Evolutionary conservation across 2,329 filamentous ascomycete species (phyloP).

Genomic region (Bipolaris sorokiniana): DNA sequence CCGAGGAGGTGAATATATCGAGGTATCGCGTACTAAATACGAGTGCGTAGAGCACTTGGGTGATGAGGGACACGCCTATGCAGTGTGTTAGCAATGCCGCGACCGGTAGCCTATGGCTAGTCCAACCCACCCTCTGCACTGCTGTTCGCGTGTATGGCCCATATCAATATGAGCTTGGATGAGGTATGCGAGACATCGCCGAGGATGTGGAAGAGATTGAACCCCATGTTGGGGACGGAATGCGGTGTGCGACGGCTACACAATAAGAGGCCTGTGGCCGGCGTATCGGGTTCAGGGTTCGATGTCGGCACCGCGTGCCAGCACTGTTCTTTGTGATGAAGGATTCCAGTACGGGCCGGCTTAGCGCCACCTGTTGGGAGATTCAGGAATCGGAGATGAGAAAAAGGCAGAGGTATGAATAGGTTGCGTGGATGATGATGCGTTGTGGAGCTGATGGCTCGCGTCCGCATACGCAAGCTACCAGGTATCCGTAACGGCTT

Average conservation of each 20-base stretch:
- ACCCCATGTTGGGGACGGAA: constrained; percentile 33
- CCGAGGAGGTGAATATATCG: constrained; percentile 69
- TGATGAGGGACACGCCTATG: constrained; percentile 85
- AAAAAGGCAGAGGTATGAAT: neutral
- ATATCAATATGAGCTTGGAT: constrained; percentile 90
- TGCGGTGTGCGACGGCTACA: constrained; percentile 26
- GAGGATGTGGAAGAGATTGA: constrained; percentile 71
- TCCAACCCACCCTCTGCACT: constrained; percentile 74
- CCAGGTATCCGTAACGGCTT: constrained; percentile 14
- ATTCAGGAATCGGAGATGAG: neutral
- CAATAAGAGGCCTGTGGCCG: constrained; percentile 30
- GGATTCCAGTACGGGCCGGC: neutral
- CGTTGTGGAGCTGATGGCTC: constrained; percentile 6
- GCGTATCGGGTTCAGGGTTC: constrained; percentile 7
- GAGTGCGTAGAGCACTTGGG: constrained; percentile 81
- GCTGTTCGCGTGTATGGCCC: constrained; percentile 84
- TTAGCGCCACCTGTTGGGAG: neutral
- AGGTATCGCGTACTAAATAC: constrained; percentile 90
- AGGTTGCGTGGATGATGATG: constrained; percentile 9
- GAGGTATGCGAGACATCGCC: constrained; percentile 84
- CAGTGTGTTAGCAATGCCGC: constrained; percentile 10
- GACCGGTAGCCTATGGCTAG: neutral
- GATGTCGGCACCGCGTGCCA: constrained; percentile 7
- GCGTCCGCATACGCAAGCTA: constrained; percentile 12
- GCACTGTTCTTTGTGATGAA: neutral